Base-by-base conservation (phyloP, 371 early-diverging fungal genomes). In the Umbelopsis sp. region DNA sequence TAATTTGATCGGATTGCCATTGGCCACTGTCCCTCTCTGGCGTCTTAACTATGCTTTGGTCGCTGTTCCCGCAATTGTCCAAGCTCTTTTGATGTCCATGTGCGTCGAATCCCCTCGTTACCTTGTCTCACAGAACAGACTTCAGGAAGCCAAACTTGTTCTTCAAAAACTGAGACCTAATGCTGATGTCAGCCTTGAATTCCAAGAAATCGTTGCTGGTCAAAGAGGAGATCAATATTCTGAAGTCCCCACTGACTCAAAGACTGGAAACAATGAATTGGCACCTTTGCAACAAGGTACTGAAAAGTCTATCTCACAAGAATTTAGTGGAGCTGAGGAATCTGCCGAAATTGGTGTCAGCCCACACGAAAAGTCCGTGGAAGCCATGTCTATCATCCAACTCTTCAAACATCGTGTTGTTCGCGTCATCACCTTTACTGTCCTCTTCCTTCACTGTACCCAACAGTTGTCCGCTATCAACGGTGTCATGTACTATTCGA, bases 381-480 rank as follows among this genome's bases (percentile, higher is more conserved):
- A 70, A 52, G 20, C 48, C 11, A 80, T 82, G 68, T 72, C 70
- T 2, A 72, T 84, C 41, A 4, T 70, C 9, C 73, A 81, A 22
- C 71, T 89, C 9, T 84, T 87, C 65, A 70, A 41, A 12, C 81
- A 85, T 52, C 82, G 79, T 48, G 63, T 71, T 44, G 80, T 84
- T 41, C 73, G 81, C 8, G 90, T 91, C 64, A 77, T 95, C 50
- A 82, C 91, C 20, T 14, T 79, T 2, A 79, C 78, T 29, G 81
- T 82, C 25, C 24, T 86, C 12, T 22, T 69, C 8, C 67, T 89
- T 22, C 86, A 87, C 52, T 74, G 78, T 6, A 69, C 75, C 18
- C 96, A 96, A 72, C 96, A 96, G 74, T 80, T 93, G 11, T 87
- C 90, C 38, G 96, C 95, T 44, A 93, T 97, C 83, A 95, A 95